Percentiles rank a stretch among this genome's conserved stretches.
These are phyloP conservation scores for Phlebiopsis flavidoalba DNA, from an alignment of 768 basidiomycete species.

Conservation along the genomic window DNA sequence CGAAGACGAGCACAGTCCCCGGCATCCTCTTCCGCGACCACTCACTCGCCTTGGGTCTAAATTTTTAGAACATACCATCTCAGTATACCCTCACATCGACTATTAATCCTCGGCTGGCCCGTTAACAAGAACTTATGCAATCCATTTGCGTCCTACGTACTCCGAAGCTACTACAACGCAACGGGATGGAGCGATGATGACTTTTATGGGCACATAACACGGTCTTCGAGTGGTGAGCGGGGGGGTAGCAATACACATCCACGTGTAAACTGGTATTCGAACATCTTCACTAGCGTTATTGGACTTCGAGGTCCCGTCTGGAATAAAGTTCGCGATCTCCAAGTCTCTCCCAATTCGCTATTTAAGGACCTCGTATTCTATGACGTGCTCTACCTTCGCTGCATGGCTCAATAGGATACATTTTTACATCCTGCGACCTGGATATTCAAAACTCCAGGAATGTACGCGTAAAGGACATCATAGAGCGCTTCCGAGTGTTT, in stretches of 20 bases:
- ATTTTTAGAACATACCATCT: neutral
- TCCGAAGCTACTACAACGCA: conserved; percentile 85
- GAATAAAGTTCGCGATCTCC: conserved; percentile 73
- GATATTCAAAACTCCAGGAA: conserved; percentile 63
- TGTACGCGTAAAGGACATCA: conserved; percentile 82
- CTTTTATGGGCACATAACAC: conserved; percentile 83
- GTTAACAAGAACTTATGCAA: conserved; percentile 46
- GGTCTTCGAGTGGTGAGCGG: conserved; percentile 82
- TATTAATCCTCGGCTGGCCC: neutral
- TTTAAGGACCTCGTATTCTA: conserved; percentile 88
- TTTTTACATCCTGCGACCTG: conserved; percentile 85
- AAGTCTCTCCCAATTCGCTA: conserved; percentile 81
- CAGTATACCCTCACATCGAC: neutral
- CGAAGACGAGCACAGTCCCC: neutral
- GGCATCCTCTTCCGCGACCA: neutral
- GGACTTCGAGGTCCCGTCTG: conserved; percentile 84
- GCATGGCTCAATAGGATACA: conserved; percentile 89
- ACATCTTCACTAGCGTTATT: conserved; percentile 58
- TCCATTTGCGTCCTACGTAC: conserved; percentile 82
- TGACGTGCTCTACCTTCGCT: conserved; percentile 91
- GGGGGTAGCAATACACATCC: neutral
- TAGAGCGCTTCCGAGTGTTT: conserved; percentile 80
- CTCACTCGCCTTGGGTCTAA: neutral
- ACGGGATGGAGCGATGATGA: conserved; percentile 98
- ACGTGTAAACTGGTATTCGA: neutral